Evolutionary conservation across 352 stramenopile species (phyloP).

Genomic region (Plasmopara halstedii): DNA sequence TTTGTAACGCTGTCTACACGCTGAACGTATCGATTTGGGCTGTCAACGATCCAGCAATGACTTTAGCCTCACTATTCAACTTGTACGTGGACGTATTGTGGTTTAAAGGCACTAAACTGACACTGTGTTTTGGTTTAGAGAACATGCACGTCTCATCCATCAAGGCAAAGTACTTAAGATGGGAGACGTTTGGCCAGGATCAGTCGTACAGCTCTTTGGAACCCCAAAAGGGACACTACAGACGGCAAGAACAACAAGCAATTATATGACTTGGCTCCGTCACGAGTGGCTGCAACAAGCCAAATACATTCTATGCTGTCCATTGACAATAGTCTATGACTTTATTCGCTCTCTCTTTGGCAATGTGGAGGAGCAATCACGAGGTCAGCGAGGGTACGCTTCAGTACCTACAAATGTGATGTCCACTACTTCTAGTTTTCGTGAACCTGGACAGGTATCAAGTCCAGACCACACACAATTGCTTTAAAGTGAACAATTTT

Average conservation of each 20-base stretch:
- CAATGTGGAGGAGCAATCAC: constrained; percentile 15
- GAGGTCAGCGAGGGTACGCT: constrained; percentile 37
- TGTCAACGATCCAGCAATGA: constrained; percentile 55
- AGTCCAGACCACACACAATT: constrained; percentile 37
- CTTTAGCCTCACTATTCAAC: constrained; percentile 61
- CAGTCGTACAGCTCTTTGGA: constrained; percentile 77
- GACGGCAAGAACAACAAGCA: constrained; percentile 5
- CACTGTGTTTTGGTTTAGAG: constrained; percentile 20
- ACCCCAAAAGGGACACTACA: constrained; percentile 35
- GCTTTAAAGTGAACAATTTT: constrained; percentile 17
- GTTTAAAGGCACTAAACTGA: no score
- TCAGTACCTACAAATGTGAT: constrained; percentile 23
- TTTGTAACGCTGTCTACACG: constrained; percentile 74
- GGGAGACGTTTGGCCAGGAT: constrained; percentile 72
- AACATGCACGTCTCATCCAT: constrained; percentile 70
- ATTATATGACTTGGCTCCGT: constrained; percentile 22
- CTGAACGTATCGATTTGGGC: constrained; percentile 76
- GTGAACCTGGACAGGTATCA: constrained; percentile 45
- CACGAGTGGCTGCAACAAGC: constrained; percentile 33
- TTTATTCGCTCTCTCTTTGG: constrained; percentile 68
- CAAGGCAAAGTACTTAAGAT: constrained; percentile 77
- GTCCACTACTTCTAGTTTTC: constrained; percentile 29
- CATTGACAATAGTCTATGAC: constrained; percentile 50
- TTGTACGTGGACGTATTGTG: constrained; percentile 54
- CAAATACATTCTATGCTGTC: constrained; percentile 56